Percentiles rank a stretch among this genome's conserved stretches.
These are phyloP conservation scores for Dactylellina sp. DNA, from an alignment of 2,329 filamentous ascomycete genomes.

Conservation along the genomic window DNA sequence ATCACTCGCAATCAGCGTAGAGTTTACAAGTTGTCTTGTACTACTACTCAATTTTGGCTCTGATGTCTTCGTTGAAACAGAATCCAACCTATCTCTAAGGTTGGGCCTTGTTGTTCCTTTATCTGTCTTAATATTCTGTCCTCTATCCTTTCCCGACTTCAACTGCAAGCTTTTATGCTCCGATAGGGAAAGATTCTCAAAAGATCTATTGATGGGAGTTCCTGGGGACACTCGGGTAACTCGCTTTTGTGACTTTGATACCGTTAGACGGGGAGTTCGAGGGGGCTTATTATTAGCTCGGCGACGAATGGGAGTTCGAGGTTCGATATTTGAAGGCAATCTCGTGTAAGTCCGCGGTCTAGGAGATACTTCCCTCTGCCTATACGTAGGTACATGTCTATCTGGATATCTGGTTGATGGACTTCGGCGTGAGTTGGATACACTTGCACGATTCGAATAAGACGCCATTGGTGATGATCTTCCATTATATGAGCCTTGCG, in stretches of 20 bases:
- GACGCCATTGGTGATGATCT: neutral
- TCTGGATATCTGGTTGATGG: neutral
- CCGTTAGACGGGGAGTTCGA: neutral
- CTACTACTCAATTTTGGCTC: neutral
- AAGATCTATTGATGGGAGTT: too few relatives aligned
- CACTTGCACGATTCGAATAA: neutral
- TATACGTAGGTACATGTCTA: neutral
- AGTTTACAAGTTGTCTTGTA: slow-evolving; percentile 1
- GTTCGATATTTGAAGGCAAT: neutral
- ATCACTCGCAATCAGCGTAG: neutral
- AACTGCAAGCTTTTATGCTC: too few relatives aligned
- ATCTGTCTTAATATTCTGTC: too few relatives aligned
- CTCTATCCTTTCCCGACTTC: too few relatives aligned
- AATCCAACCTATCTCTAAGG: too few relatives aligned
- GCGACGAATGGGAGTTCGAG: too few relatives aligned
- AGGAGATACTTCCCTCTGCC: neutral
- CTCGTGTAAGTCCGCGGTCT: neutral
- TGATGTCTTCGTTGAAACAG: neutral
- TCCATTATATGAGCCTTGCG: neutral
- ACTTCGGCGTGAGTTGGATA: neutral
- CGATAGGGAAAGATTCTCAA: too few relatives aligned
- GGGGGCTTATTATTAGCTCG: neutral
- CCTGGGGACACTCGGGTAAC: too few relatives aligned
- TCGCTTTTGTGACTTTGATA: too few relatives aligned
- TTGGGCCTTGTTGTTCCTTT: too few relatives aligned